Conservation (phyloP, 1,139 yeast genomes). For the Geotrichum klebahnii region DNA sequence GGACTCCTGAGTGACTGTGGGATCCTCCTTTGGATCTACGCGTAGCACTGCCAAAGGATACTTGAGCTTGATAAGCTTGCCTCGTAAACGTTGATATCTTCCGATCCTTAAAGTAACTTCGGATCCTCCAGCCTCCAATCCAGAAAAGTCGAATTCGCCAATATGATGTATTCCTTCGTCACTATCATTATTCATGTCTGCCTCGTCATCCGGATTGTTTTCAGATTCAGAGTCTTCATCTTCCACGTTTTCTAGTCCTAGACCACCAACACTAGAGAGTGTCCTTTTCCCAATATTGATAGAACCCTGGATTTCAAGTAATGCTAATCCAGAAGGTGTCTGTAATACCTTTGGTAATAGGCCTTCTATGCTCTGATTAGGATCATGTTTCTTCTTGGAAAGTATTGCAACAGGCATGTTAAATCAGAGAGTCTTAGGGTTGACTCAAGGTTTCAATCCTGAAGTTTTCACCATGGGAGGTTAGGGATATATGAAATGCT, state of each 20-base stretch:
- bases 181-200: not conserved
- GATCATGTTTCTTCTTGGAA: not conserved
- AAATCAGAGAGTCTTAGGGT: not conserved
- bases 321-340: slow-evolving; percentile 36
- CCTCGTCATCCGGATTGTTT: slow-evolving; percentile 7
- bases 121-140: slow-evolving; percentile 25
- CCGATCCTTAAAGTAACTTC: slow-evolving; percentile 36
- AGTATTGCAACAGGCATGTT: slow-evolving; percentile 12
- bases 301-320: slow-evolving; percentile 38
- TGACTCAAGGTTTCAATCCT: not conserved
- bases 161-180: slow-evolving; percentile 20
- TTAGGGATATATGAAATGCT: slow-evolving; percentile 2
- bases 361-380: not conserved
- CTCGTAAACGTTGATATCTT: slow-evolving; percentile 37
- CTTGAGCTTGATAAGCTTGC: slow-evolving; percentile 35
- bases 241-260: slow-evolving; percentile 14
- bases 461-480: not conserved
- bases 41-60: slow-evolving; percentile 38
- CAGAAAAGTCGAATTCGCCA: slow-evolving; percentile 31
- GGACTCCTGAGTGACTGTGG: slow-evolving; percentile 18
- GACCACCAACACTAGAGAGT: slow-evolving; percentile 22
- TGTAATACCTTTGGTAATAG: slow-evolving; percentile 30
- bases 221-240: not conserved
- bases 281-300: slow-evolving; percentile 33
- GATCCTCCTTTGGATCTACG: slow-evolving; percentile 22